Evolutionary conservation across 2,329 filamentous ascomycete species (phyloP).

Genomic region (Penicillium digitatum): DNA sequence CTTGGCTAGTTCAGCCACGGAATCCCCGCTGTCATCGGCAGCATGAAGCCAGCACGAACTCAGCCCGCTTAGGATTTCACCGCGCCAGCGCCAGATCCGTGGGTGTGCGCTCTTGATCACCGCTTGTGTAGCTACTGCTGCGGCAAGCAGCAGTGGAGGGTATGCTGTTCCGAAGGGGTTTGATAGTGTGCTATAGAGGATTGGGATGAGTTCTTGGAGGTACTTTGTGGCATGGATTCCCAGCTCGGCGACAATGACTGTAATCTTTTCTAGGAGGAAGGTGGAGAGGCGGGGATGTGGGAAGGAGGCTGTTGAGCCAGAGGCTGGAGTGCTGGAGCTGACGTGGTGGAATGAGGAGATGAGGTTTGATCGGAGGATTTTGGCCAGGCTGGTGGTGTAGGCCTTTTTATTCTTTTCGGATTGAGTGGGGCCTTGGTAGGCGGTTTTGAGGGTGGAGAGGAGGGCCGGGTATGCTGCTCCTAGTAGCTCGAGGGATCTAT

Average conservation of each 20-base stretch:
- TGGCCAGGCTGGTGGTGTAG: conserved; percentile 26
- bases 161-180: conserved; percentile 63
- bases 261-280: conserved; percentile 35
- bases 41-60: conserved; percentile 61
- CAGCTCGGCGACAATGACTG: conserved; percentile 29
- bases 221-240: conserved; percentile 39
- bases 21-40: conserved; percentile 26
- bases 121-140: conserved; percentile 52
- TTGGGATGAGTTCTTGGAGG: conserved; percentile 61
- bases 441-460: conserved; percentile 52
- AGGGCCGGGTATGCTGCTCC: conserved; percentile 63
- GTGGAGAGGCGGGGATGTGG: conserved; percentile 49
- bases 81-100: conserved; percentile 59
- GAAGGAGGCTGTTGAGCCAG: conserved; percentile 43
- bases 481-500: conserved; percentile 64
- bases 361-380: conserved; percentile 33
- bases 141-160: conserved; percentile 52
- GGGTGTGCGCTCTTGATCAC: conserved; percentile 66
- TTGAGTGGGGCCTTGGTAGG: conserved; percentile 35
- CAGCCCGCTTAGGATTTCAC: conserved; percentile 61
- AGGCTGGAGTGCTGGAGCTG: conserved; percentile 44
- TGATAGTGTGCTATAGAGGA: conserved; percentile 61
- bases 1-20: conserved; percentile 9
- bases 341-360: conserved; percentile 44
- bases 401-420: conserved; percentile 21